phyloP scores from a whole-genome alignment of 129 eudicot species.

The Flaveria linearis region DNA sequence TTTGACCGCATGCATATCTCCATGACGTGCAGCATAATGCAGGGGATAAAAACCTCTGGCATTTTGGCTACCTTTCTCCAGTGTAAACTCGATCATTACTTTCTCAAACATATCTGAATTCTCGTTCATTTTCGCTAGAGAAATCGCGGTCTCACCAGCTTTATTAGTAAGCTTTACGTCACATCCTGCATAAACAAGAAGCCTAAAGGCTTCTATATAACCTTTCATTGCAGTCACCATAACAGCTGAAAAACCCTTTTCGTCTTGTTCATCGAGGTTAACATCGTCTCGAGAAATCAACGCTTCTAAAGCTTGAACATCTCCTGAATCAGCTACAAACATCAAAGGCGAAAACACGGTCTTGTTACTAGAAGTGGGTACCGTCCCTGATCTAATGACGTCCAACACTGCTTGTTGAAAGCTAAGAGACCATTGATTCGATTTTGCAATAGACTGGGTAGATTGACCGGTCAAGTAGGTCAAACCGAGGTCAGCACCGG shows the following conservation, averaged over 20 bases:
- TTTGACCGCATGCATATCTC: slow-evolving; percentile 64
- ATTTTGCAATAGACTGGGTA: slow-evolving; percentile 47
- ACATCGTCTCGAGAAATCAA: slow-evolving; percentile 44
- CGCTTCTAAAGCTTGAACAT: slow-evolving; percentile 53
- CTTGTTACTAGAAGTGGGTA: slow-evolving; percentile 57
- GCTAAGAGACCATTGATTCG: slow-evolving; percentile 48
- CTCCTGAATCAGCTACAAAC: slow-evolving; percentile 67
- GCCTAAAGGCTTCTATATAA: slow-evolving; percentile 67
- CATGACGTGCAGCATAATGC: slow-evolving; percentile 84
- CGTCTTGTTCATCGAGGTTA: slow-evolving; percentile 67
- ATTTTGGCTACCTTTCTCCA: slow-evolving; percentile 58
- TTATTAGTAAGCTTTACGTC: slow-evolving; percentile 61
- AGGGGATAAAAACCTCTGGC: slow-evolving; percentile 75
- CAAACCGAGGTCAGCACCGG: slow-evolving; percentile 89
- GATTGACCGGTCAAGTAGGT: slow-evolving; percentile 51
- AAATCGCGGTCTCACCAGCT: slow-evolving; percentile 67
- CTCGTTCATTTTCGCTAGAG: slow-evolving; percentile 46
- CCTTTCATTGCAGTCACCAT: slow-evolving; percentile 85
- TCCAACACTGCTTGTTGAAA: slow-evolving; percentile 58
- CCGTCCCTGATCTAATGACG: slow-evolving; percentile 47
- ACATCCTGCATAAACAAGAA: slow-evolving; percentile 84
- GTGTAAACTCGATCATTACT: slow-evolving; percentile 78
- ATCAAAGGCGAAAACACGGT: slow-evolving; percentile 58
- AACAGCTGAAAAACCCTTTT: slow-evolving; percentile 72
- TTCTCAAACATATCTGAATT: slow-evolving; percentile 68